These are phyloP conservation scores for Cryptomeria japonica DNA, from an alignment of 75 land plant genomes.

Conservation along the genomic window DNA sequence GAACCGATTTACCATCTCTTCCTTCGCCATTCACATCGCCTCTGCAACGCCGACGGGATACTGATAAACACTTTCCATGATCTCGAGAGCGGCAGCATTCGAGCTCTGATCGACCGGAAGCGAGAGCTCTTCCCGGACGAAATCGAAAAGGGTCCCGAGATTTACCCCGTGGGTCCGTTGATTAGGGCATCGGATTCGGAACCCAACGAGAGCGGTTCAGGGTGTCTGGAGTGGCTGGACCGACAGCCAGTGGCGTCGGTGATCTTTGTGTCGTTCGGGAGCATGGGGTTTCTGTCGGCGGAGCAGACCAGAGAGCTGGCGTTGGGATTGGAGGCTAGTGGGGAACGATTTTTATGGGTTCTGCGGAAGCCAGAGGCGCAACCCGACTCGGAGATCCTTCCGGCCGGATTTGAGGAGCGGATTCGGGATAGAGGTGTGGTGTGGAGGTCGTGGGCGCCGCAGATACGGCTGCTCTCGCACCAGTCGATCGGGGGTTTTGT, in stretches of 20 bases:
- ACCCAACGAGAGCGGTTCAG: background rate
- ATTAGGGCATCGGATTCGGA: background rate
- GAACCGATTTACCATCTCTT: constrained; percentile 17
- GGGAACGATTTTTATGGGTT: constrained; percentile 67
- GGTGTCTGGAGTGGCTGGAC: constrained; percentile 51
- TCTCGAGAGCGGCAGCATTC: too few relatives aligned
- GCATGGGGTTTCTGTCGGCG: constrained; percentile 31
- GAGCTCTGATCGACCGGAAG: constrained; percentile 12
- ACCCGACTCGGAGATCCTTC: constrained; percentile 10
- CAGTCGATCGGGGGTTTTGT: constrained; percentile 26
- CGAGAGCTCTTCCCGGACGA: constrained; percentile 10
- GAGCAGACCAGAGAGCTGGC: constrained; percentile 60
- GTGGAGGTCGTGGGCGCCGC: constrained; percentile 34
- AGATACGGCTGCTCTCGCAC: constrained; percentile 38
- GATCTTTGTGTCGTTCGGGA: constrained; percentile 69
- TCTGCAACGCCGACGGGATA: constrained; percentile 25
- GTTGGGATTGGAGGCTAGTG: constrained; percentile 56
- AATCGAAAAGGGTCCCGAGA: constrained; percentile 4
- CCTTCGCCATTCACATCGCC: background rate
- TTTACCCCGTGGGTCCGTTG: constrained; percentile 48
- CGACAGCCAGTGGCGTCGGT: constrained; percentile 52
- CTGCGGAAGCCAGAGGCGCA: constrained; percentile 17
- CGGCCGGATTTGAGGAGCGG: constrained; percentile 36
- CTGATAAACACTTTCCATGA: constrained; percentile 32
- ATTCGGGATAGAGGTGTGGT: constrained; percentile 22